Conservation (phyloP, 2,329 filamentous ascomycete genomes). For the Colletotrichum sp. region DNA sequence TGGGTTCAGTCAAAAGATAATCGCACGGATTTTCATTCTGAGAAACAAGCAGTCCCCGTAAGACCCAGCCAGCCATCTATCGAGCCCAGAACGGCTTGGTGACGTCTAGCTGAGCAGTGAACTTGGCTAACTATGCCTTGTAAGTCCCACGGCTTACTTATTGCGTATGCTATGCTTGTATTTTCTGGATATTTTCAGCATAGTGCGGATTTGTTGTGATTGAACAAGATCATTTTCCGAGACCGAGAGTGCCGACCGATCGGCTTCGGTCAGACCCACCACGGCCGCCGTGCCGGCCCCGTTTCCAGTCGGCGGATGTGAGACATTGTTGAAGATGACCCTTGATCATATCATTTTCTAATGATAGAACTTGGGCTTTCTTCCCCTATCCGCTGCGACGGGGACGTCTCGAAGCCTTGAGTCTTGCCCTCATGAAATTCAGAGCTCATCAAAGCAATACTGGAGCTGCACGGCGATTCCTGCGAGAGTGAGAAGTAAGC, state of each 20-base stretch:
- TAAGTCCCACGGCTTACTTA: neutral
- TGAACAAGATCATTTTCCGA: neutral
- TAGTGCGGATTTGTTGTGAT: neutral
- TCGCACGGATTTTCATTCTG: fast-evolving
- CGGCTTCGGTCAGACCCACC: neutral
- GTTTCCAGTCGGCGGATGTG: neutral
- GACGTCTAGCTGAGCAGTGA: neutral
- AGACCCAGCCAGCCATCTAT: neutral
- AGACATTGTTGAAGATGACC: neutral
- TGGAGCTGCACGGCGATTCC: fast-evolving
- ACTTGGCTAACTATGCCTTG: neutral
- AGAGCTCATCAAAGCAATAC: neutral
- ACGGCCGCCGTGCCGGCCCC: neutral
- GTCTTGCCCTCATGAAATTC: fast-evolving
- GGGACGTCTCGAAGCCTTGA: fast-evolving
- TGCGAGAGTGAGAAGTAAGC: neutral
- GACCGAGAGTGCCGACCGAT: neutral
- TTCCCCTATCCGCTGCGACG: fast-evolving
- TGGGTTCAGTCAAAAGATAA: neutral
- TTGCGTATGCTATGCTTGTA: neutral
- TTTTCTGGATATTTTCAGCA: neutral
- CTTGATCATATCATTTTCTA: neutral
- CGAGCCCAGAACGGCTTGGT: neutral
- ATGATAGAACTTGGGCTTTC: neutral
- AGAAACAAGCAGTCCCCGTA: neutral